These are phyloP conservation scores for Calonectria montana DNA, from an alignment of 2,329 filamentous ascomycete species.

Conservation along the genomic window DNA sequence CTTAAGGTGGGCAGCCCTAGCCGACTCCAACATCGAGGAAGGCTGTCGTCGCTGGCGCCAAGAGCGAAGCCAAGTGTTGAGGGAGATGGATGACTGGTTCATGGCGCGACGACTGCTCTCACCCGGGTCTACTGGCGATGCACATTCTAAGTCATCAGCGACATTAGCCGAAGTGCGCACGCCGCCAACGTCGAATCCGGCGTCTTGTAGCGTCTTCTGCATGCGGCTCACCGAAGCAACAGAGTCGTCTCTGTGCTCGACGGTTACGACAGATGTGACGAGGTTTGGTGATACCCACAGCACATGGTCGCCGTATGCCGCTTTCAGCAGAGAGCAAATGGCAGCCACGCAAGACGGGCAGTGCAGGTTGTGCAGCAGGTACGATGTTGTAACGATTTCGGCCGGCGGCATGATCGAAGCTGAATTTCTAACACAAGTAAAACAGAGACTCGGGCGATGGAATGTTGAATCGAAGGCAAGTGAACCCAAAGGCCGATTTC, in stretches of 20 bases:
- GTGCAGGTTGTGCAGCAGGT: slow-evolving; percentile 80
- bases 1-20: slow-evolving; percentile 48
- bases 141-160: slow-evolving; percentile 42
- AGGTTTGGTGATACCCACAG: slow-evolving; percentile 76
- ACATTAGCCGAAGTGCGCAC: slow-evolving; percentile 53
- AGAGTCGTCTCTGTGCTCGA: slow-evolving; percentile 61
- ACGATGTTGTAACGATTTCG: slow-evolving; percentile 63
- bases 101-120: slow-evolving; percentile 36
- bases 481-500: background rate
- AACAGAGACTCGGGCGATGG: slow-evolving; percentile 7
- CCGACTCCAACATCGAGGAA: slow-evolving; percentile 35
- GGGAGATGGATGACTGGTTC: slow-evolving; percentile 31
- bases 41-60: slow-evolving; percentile 43
- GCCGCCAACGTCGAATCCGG: slow-evolving; percentile 69
- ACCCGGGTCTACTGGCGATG: slow-evolving; percentile 35
- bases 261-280: slow-evolving; percentile 75
- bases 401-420: slow-evolving; percentile 41
- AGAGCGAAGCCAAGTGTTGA: slow-evolving; percentile 47
- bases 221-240: slow-evolving; percentile 57
- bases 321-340: slow-evolving; percentile 70
- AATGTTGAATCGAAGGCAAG: background rate
- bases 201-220: slow-evolving; percentile 61
- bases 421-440: background rate
- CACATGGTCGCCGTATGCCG: slow-evolving; percentile 57
- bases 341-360: slow-evolving; percentile 79